phyloP scores from a whole-genome alignment of 1,284 basidiomycete genomes.

The Puccinia sorghi region DNA sequence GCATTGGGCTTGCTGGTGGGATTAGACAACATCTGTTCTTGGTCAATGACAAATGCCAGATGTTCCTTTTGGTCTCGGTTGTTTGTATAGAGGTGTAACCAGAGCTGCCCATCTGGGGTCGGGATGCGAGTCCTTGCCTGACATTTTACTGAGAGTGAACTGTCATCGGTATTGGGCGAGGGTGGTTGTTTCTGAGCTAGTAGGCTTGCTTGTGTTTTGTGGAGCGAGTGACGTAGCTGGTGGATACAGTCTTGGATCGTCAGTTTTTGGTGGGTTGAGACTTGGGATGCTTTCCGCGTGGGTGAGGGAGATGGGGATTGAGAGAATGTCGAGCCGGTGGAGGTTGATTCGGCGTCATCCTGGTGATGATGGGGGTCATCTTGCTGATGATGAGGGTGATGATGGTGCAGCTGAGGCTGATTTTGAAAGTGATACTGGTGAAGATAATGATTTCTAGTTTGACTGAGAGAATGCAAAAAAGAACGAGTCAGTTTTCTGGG shows the following conservation, averaged over 20 bases:
- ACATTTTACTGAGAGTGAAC: conserved; percentile 68
- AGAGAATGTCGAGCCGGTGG: not conserved
- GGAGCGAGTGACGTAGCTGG: not conserved
- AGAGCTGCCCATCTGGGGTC: conserved; percentile 89
- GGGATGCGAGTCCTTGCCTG: conserved; percentile 97
- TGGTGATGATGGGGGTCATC: not conserved
- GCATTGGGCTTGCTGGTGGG: not conserved
- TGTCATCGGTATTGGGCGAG: not conserved
- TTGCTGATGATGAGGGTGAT: not conserved
- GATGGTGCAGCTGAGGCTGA: not conserved
- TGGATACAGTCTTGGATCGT: not conserved
- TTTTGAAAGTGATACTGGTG: conserved; percentile 55
- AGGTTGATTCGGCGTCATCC: not conserved
- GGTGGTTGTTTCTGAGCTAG: not conserved
- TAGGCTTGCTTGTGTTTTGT: not conserved
- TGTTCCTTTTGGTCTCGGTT: conserved; percentile 88
- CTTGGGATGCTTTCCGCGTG: not conserved
- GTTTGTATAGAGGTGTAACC: conserved; percentile 87
- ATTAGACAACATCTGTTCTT: conserved; percentile 68
- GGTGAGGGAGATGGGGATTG: conserved; percentile 10
- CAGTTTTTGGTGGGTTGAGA: not conserved
- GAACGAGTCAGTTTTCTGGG: not conserved
- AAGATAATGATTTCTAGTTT: conserved; percentile 57
- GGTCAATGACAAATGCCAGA: conserved; percentile 92
- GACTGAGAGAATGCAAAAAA: conserved; percentile 45